Percentiles rank a stretch among this genome's conserved stretches.
phyloP scores from a whole-genome alignment of 2,329 filamentous ascomycete species.

The Aspergillus sp. region DNA sequence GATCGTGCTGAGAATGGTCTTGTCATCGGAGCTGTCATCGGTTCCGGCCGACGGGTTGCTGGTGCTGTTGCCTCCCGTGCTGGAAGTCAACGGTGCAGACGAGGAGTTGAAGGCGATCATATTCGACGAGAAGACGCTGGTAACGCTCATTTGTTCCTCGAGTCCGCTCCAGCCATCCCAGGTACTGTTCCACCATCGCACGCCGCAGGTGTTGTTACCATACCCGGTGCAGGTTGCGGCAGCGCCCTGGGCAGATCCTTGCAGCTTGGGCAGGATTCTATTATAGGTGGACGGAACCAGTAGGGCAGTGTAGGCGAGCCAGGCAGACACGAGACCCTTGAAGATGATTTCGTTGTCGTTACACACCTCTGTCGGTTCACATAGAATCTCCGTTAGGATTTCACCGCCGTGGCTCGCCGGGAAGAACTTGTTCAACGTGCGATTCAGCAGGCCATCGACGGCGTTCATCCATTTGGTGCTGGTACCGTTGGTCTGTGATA shows the following conservation, averaged over 20 bases:
- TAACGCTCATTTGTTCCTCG: constrained; percentile 68
- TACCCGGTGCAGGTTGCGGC: constrained; percentile 63
- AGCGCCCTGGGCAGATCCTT: constrained; percentile 60
- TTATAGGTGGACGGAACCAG: constrained; percentile 62
- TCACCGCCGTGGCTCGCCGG: constrained; percentile 45
- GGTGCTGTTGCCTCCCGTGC: constrained; percentile 58
- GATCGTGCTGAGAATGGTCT: constrained; percentile 16
- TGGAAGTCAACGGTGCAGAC: constrained; percentile 40
- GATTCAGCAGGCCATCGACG: constrained; percentile 57
- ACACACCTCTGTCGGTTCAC: constrained; percentile 63
- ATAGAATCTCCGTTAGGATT: constrained; percentile 64
- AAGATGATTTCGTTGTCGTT: constrained; percentile 71
- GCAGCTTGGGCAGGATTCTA: constrained; percentile 60
- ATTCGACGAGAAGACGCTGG: constrained; percentile 64
- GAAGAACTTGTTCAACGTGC: constrained; percentile 54
- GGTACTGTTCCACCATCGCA: constrained; percentile 58
- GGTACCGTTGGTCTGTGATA: constrained; percentile 34
- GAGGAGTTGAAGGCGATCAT: constrained; percentile 51
- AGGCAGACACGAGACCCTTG: constrained; percentile 69
- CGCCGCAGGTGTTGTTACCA: constrained; percentile 63
- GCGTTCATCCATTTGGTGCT: constrained; percentile 56
- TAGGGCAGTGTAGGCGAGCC: constrained; percentile 62
- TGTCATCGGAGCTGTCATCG: constrained; percentile 3
- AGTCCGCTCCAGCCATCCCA: constrained; percentile 65
- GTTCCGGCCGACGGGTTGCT: constrained; percentile 41